phyloP scores from a whole-genome alignment of 2,329 filamentous ascomycete genomes.

The Magnaporthiopsis rhizophila region DNA sequence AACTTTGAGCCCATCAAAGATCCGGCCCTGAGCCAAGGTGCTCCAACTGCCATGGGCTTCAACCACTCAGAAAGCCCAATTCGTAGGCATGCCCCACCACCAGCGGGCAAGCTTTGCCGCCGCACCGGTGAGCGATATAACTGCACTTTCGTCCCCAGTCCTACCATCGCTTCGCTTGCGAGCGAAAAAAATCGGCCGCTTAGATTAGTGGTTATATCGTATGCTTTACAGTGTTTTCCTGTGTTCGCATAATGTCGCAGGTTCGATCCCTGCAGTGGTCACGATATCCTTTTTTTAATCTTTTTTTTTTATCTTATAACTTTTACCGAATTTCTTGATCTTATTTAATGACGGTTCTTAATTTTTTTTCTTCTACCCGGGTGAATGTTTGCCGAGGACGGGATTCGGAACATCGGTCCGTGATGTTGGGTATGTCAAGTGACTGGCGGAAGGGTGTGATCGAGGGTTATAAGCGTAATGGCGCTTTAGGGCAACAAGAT shows the following conservation, averaged over 20 bases:
- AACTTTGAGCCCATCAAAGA: neutral
- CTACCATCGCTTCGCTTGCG: neutral
- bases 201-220: conserved; percentile 19
- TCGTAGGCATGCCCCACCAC: neutral
- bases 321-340: neutral
- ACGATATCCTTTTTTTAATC: conserved; percentile 4
- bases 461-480: no score
- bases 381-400: no score
- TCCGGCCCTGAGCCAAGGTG: no score
- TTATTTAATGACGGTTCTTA: neutral
- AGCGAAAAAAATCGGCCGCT: conserved; percentile 8
- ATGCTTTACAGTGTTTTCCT: conserved; percentile 17
- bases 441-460: no score
- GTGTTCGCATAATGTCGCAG: conserved; percentile 19
- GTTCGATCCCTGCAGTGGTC: conserved; percentile 21
- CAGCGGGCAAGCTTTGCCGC: neutral
- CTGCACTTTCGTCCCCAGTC: neutral
- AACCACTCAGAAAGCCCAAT: neutral
- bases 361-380: neutral
- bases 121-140: neutral
- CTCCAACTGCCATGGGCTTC: neutral
- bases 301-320: neutral
- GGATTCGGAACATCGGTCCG: no score
- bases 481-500: no score
- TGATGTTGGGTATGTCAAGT: no score